phyloP scores from a whole-genome alignment of 345 rosid species.

The Brassica incana region DNA sequence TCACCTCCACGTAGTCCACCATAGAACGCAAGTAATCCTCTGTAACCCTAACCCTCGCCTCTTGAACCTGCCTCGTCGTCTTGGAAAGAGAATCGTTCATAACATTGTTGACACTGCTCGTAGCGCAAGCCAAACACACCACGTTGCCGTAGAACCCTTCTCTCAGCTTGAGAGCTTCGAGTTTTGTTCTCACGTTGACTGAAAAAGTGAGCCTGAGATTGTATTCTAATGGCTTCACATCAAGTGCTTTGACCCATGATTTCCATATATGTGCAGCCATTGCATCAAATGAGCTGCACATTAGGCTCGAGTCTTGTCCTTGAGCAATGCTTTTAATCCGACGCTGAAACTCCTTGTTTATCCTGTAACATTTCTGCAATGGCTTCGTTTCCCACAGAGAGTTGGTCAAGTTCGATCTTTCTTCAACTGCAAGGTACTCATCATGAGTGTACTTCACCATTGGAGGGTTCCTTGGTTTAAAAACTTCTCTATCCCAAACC shows the following conservation, averaged over 20 bases:
- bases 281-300: constrained; percentile 76
- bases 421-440: constrained; percentile 74
- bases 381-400: constrained; percentile 70
- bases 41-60: constrained; percentile 60
- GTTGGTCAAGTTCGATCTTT: constrained; percentile 62
- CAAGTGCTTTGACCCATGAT: constrained; percentile 90
- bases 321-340: constrained; percentile 62
- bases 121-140: constrained; percentile 78
- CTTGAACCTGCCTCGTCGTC: constrained; percentile 56
- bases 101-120: constrained; percentile 60
- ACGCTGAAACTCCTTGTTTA: constrained; percentile 66
- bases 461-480: constrained; percentile 72
- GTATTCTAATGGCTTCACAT: constrained; percentile 65
- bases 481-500: constrained; percentile 71
- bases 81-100: constrained; percentile 48
- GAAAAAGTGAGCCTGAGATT: constrained; percentile 84
- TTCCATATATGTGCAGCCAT: constrained; percentile 92
- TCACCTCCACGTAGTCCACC: constrained; percentile 63
- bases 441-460: constrained; percentile 55
- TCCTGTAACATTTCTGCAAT: constrained; percentile 68
- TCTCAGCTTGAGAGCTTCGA: constrained; percentile 54
- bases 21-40: constrained; percentile 80
- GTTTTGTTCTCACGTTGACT: constrained; percentile 70
- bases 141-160: constrained; percentile 81
- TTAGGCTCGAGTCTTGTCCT: constrained; percentile 37